Conservation (phyloP, 2,329 filamentous ascomycete genomes). For the Fusarium concolor region DNA sequence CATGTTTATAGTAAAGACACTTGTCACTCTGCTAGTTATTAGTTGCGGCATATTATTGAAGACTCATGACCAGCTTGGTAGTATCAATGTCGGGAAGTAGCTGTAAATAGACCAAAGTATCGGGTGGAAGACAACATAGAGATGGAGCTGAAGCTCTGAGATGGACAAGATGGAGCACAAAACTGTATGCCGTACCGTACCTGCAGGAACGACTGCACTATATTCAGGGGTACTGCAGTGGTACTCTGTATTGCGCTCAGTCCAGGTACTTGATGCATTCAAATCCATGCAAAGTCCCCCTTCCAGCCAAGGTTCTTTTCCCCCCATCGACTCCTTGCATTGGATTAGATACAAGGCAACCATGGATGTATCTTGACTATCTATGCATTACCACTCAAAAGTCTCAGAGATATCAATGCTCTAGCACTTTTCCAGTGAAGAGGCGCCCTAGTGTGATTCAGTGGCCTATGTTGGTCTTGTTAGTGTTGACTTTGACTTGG, state of each 20-base stretch:
- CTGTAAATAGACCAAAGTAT: constrained; percentile 7
- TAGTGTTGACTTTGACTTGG: constrained; percentile 5
- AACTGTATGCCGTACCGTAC: constrained; percentile 34
- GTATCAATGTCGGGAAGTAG: background rate
- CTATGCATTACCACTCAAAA: constrained; percentile 21
- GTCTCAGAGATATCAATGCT: constrained; percentile 14
- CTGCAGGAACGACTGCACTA: constrained; percentile 50
- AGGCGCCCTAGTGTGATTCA: constrained; percentile 22
- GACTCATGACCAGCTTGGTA: constrained; percentile 4
- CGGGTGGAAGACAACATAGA: background rate
- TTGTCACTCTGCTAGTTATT: constrained; percentile 4
- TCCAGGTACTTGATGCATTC: constrained; percentile 25
- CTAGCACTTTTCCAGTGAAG: constrained; percentile 12
- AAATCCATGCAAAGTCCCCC: constrained; percentile 26
- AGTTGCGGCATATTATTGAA: constrained; percentile 17
- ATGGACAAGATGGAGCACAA: background rate
- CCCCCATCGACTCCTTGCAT: constrained; percentile 32
- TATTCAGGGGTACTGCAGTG: constrained; percentile 40
- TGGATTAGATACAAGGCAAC: constrained; percentile 14
- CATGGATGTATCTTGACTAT: background rate
- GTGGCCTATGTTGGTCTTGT: constrained; percentile 16
- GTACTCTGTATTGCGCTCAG: constrained; percentile 11
- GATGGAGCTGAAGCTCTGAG: background rate
- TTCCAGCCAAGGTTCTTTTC: constrained; percentile 23
- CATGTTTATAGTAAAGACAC: no score